Base-by-base conservation (phyloP, 2,329 filamentous ascomycete species). In the Macrophomina pseudophaseolina region DNA sequence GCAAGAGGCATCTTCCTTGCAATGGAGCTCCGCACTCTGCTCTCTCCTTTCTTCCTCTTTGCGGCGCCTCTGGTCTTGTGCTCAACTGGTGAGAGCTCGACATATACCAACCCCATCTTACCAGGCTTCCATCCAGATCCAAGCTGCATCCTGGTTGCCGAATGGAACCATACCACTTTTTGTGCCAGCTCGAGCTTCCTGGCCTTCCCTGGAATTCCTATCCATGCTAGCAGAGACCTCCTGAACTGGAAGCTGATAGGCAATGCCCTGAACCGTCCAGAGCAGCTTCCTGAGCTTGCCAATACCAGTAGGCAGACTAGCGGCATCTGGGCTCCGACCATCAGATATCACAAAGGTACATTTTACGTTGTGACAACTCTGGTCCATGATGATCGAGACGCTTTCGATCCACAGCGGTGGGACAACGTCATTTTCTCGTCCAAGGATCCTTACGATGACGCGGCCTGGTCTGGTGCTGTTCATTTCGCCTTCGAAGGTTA, bases 401-500 rank as follows among this genome's bases (percentile, higher is more conserved):
- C 66, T 5, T 70, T 71, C 32, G 74, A 75, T 65, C 68, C 72
- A 7, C 68, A 70, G 12, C 69, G 79, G 67, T 82, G 79, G 77
- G 78, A 80, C 64, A 80, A 81, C 60, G 72, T 83, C 51, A 80
- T 85, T 58, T 84, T 85, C 74, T 79, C 79, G 46, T 78, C 80
- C 0, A 74, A 75, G 1, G 71, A 85, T 62, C 80, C 81, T 0
- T 85, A 78, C 69, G 73, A 82, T 46, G 72, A 76, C 5, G 49
- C 68, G 12, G 74, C 82, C 0, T 87, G 85, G 84, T 80, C 80
- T 0, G 76, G 84, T 63, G 80, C 85, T 0, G 71, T 83, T 0
- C 79, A 82, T 62, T 86, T 85, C 69, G 76, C 82, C 12, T 83
- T 84, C 51, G 75, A 63, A 23, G 83, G 83, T 1, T 85, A 85